These are phyloP conservation scores for Xylaria flabelliformis DNA, from an alignment of 495 filamentous ascomycete genomes.

Conservation along the genomic window DNA sequence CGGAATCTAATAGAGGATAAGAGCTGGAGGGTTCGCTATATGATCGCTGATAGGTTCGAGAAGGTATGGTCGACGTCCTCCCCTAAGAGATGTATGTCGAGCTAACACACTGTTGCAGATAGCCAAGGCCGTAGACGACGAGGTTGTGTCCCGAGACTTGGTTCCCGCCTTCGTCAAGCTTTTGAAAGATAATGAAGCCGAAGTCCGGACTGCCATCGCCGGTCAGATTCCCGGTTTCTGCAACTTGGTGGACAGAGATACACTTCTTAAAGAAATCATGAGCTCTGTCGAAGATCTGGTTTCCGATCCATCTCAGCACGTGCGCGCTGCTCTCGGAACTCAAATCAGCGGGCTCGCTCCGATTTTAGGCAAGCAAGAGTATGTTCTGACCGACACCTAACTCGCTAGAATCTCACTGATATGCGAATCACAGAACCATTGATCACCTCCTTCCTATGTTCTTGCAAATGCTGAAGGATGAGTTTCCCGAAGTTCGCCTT, in stretches of 20 bases:
- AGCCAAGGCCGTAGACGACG: slow-evolving; percentile 96
- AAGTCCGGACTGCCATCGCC: slow-evolving; percentile 95
- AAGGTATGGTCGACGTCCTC: slow-evolving; percentile 65
- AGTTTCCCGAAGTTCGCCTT: slow-evolving; percentile 95
- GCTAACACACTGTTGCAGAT: slow-evolving; percentile 64
- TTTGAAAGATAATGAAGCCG: slow-evolving; percentile 94
- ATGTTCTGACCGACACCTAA: slow-evolving; percentile 43
- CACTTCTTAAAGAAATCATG: slow-evolving; percentile 96
- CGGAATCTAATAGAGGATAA: slow-evolving; percentile 96
- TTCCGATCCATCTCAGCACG: slow-evolving; percentile 94
- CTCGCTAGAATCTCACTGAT: slow-evolving; percentile 23
- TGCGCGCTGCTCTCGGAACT: slow-evolving; percentile 91
- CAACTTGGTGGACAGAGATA: slow-evolving; percentile 80
- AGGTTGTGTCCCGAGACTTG: slow-evolving; percentile 90
- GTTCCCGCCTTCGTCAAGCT: slow-evolving; percentile 97
- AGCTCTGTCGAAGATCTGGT: slow-evolving; percentile 93
- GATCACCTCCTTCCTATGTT: slow-evolving; percentile 98
- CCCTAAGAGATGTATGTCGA: neutral
- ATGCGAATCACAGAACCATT: slow-evolving; percentile 71
- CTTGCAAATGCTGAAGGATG: slow-evolving; percentile 98
- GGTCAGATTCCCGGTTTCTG: slow-evolving; percentile 99
- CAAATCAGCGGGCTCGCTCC: slow-evolving; percentile 97
- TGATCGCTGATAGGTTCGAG: slow-evolving; percentile 98
- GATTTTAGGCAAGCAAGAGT: slow-evolving; percentile 98
- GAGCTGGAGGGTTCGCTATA: slow-evolving; percentile 98